phyloP scores from a whole-genome alignment of 805 yeast species.

The Spathaspora sp. region DNA sequence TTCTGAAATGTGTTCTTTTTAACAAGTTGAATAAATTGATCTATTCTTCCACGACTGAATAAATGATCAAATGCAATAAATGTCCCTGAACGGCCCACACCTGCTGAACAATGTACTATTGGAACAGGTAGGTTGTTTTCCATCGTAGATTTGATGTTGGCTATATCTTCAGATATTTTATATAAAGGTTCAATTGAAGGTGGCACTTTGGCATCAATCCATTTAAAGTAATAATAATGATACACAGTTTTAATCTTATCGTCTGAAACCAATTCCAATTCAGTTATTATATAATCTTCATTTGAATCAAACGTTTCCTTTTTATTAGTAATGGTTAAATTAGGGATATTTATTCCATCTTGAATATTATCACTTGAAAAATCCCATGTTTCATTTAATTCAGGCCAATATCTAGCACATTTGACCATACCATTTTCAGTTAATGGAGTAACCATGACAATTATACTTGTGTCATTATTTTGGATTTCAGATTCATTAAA shows the following conservation, averaged over 20 bases:
- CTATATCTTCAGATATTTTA: slow-evolving; percentile 18
- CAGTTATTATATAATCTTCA: slow-evolving; percentile 21
- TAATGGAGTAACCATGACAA: slow-evolving; percentile 52
- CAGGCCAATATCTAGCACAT: slow-evolving; percentile 44
- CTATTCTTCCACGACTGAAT: background rate
- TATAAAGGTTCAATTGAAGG: slow-evolving; percentile 26
- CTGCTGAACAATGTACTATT: slow-evolving; percentile 44
- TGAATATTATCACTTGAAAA: slow-evolving; percentile 11
- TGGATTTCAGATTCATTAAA: slow-evolving; percentile 27
- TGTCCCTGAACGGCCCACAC: slow-evolving; percentile 45
- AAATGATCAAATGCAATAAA: slow-evolving; percentile 36
- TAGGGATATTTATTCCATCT: slow-evolving; percentile 21
- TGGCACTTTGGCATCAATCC: slow-evolving; percentile 46
- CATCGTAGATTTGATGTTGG: slow-evolving; percentile 4
- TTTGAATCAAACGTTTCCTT: slow-evolving; percentile 10
- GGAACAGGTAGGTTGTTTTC: slow-evolving; percentile 15
- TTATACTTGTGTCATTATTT: slow-evolving; percentile 20
- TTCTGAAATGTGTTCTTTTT: background rate
- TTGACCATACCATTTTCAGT: slow-evolving; percentile 36
- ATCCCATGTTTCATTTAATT: slow-evolving; percentile 14
- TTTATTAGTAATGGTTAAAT: slow-evolving; percentile 14
- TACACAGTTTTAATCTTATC: slow-evolving; percentile 21
- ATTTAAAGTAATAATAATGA: slow-evolving; percentile 39
- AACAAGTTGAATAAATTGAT: background rate
- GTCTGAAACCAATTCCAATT: slow-evolving; percentile 18